Evolutionary conservation across 1,284 basidiomycete genomes (phyloP), one percentile per base, ranked within the genome.

Genomic region (Naganishia sp.): DNA sequence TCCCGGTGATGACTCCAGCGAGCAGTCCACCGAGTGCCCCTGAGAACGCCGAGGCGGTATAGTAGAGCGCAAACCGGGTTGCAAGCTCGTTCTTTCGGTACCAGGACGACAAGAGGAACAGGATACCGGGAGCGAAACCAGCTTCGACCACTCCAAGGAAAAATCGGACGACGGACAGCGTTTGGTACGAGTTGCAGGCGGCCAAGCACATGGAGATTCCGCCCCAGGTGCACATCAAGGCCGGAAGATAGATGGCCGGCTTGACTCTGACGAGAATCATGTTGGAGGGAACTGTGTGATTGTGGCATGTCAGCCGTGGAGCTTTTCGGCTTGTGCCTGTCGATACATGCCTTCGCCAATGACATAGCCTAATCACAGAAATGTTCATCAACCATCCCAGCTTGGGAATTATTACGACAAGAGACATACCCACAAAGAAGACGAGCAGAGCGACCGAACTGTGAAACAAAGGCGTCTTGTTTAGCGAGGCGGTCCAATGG

Each of bases 11-110:
- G 6, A 77, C 71, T 48, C 79, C 80, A 0, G 80, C 80, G 15
- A 82, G 71, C 3, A 82, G 73, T 55, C 80, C 80, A 15, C 74
- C 75, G 71, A 81, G 77, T 4, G 79, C 79, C 36, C 80, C 80
- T 9, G 76, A 76, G 9, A 81, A 68, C 5, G 77, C 77, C 13
- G 80, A 79, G 15, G 79, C 78, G 28, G 78, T 77, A 73, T 79
- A 75, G 72, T 79, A 80, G 66, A 80, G 68, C 42, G 73, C 69
- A 70, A 74, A 78, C 23, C 77, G 73, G 6, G 68, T 69, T 3
- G 77, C 72, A 6, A 78, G 70, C 60, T 78, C 77, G 69, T 76
- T 75, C 59, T 73, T 70, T 10, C 68, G 16, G 56, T 72, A 72
- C 71, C 71, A 61, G 60, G 68, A 55, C 60, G 71, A 71, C 21